Conservation (phyloP, 208 protist genomes). For the Lotmaria passim region DNA sequence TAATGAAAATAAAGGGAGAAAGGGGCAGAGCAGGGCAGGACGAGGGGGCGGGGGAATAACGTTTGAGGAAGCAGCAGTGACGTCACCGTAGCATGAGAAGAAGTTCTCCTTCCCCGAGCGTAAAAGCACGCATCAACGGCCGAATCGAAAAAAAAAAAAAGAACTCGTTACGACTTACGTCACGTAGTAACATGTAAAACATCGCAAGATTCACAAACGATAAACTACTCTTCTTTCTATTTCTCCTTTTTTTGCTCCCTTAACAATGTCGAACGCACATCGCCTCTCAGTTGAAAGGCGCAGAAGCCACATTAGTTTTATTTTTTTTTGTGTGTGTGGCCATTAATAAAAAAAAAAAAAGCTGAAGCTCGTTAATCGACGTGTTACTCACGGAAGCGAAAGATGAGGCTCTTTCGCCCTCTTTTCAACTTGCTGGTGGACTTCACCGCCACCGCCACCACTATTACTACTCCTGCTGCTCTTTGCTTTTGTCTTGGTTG, state of each 20-base stretch:
- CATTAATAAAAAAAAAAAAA: conserved; percentile 36
- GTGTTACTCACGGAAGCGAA: no score
- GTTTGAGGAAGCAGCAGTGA: no score
- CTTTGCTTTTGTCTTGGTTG: no score
- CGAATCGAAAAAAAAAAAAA: no score
- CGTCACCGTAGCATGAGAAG: no score
- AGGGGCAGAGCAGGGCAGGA: not conserved
- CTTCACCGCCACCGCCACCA: not conserved
- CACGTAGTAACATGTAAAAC: no score
- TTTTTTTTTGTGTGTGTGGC: no score
- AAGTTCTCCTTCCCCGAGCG: not conserved
- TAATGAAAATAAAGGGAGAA: not conserved
- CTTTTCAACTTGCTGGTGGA: not conserved
- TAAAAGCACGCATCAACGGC: not conserved
- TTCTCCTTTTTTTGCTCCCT: not conserved
- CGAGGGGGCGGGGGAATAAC: no score
- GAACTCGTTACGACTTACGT: no score
- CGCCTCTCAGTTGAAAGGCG: no score
- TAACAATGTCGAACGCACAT: not conserved
- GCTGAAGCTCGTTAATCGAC: conserved; percentile 12
- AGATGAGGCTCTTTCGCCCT: not conserved
- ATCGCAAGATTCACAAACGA: no score
- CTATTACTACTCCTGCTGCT: not conserved
- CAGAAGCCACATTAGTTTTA: no score
- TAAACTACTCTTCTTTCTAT: not conserved